Evolutionary conservation across 106 monocot genomes (phyloP).

Genomic region (Agapanthus africanus): DNA sequence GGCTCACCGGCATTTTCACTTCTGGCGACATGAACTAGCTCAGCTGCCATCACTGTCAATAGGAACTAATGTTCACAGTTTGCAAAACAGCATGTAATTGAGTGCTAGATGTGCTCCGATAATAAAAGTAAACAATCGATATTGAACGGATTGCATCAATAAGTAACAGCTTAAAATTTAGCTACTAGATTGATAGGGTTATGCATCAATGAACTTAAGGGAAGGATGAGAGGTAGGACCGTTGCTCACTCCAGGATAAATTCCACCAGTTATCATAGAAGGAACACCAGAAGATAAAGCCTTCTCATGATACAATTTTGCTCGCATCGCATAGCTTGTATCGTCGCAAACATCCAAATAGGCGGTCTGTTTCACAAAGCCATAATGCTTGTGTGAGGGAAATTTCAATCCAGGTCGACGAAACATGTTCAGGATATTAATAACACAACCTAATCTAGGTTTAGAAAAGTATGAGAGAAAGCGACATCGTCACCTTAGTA

Average conservation of each 20-base stretch:
- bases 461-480: neutral
- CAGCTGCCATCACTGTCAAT: constrained; percentile 87
- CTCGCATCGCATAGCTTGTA: constrained; percentile 61
- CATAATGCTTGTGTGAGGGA: constrained; percentile 2
- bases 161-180: constrained; percentile 2
- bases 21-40: constrained; percentile 63
- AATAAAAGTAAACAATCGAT: too few relatives aligned
- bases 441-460: neutral
- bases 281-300: constrained; percentile 66
- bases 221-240: constrained; percentile 25
- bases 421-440: neutral
- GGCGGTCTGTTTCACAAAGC: constrained; percentile 52
- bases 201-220: neutral
- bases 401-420: neutral
- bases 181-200: neutral
- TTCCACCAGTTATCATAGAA: constrained; percentile 81
- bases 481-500: constrained; percentile 40
- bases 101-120: too few relatives aligned
- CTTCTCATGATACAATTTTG: constrained; percentile 63
- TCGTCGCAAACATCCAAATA: constrained; percentile 96
- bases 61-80: neutral
- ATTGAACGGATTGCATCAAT: too few relatives aligned
- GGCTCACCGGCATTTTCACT: constrained; percentile 47
- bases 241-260: constrained; percentile 98
- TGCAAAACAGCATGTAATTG: too few relatives aligned